These are phyloP conservation scores for Luvunga scandens DNA, from an alignment of 345 rosid genomes.

Conservation along the genomic window DNA sequence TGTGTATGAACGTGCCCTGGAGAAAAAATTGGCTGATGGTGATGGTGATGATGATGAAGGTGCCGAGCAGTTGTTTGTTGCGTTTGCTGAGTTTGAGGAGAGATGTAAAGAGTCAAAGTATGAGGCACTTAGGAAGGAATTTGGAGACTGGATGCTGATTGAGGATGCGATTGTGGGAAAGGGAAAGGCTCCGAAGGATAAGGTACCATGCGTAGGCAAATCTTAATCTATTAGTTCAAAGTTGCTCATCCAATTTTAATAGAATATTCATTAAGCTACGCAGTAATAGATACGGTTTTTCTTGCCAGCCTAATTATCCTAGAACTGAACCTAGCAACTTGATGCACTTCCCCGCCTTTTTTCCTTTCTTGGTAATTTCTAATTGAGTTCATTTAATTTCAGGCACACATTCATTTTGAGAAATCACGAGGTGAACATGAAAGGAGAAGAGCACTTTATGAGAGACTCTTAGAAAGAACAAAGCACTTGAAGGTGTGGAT, in stretches of 20 bases:
- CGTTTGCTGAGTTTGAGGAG: slow-evolving; percentile 90
- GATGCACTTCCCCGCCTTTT: background rate
- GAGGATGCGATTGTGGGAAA: slow-evolving; percentile 91
- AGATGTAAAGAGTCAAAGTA: slow-evolving; percentile 69
- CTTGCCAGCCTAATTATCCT: background rate
- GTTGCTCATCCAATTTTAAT: background rate
- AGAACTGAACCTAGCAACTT: background rate
- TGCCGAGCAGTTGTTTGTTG: slow-evolving; percentile 71
- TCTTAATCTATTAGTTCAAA: background rate
- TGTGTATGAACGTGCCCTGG: slow-evolving; percentile 74
- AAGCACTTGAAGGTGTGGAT: slow-evolving; percentile 93
- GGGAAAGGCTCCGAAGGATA: slow-evolving; percentile 89
- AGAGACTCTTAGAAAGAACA: slow-evolving; percentile 74
- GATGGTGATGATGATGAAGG: slow-evolving; percentile 48
- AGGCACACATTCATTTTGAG: slow-evolving; percentile 95
- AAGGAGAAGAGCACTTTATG: slow-evolving; percentile 65
- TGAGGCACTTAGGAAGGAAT: slow-evolving; percentile 77
- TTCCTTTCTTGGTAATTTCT: background rate
- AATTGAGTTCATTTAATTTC: slow-evolving; percentile 14
- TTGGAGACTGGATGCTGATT: slow-evolving; percentile 78
- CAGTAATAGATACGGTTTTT: background rate
- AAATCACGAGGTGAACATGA: slow-evolving; percentile 72
- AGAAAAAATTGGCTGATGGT: slow-evolving; percentile 58
- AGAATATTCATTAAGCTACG: background rate
- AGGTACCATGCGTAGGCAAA: slow-evolving; percentile 77